A percentile compares a stretch with the other conserved stretches of the same genome.
These are phyloP conservation scores for Sordariomycetes sp. DNA, from an alignment of 2,329 filamentous ascomycete genomes.

Conservation along the genomic window DNA sequence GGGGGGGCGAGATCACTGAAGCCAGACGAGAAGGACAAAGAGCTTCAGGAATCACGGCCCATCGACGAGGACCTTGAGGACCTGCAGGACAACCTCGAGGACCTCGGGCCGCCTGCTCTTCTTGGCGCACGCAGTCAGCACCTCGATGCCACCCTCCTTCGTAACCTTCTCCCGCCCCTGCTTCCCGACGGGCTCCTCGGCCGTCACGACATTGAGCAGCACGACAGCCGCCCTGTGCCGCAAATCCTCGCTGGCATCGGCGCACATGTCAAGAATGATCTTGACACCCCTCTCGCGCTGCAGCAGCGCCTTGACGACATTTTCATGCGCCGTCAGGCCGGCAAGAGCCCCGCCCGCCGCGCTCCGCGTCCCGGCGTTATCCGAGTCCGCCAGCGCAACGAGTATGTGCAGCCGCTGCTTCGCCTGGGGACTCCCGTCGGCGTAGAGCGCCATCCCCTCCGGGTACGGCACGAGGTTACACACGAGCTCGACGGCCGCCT, in stretches of 20 bases:
- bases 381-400: constrained; percentile 74
- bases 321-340: constrained; percentile 67
- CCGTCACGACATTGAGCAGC: constrained; percentile 57
- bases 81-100: constrained; percentile 56
- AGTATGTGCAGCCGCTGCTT: constrained; percentile 69
- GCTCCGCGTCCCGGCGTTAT: constrained; percentile 64
- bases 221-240: constrained; percentile 63
- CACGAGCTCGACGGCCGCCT: constrained; percentile 75
- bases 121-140: constrained; percentile 56
- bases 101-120: constrained; percentile 57
- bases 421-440: constrained; percentile 52
- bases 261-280: constrained; percentile 69
- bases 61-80: constrained; percentile 52
- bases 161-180: constrained; percentile 47
- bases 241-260: constrained; percentile 57
- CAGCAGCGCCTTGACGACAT: constrained; percentile 58
- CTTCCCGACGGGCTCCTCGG: constrained; percentile 51
- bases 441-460: constrained; percentile 55
- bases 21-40: not conserved
- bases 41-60: not conserved
- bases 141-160: constrained; percentile 49
- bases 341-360: constrained; percentile 84
- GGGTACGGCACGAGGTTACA: constrained; percentile 75
- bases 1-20: no score
- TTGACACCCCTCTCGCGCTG: constrained; percentile 58